Evolutionary conservation across 2,329 filamentous ascomycete species (phyloP), one percentile per base, ranked within the genome.

Genomic region (Colletotrichum salicis): DNA sequence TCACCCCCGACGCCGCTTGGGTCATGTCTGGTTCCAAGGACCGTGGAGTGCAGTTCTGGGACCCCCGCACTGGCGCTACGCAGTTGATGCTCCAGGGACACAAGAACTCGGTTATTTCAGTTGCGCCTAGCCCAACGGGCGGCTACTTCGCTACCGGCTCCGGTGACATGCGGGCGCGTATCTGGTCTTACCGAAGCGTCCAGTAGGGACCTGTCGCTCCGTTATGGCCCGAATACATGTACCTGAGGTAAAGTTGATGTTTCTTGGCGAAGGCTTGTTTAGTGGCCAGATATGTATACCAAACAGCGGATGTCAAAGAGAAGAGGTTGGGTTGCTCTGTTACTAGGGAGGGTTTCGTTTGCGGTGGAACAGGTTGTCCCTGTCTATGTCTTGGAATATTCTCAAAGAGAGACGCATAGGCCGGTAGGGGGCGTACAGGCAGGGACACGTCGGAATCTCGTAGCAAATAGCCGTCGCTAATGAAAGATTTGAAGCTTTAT

Each of bases 71-170:
- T 24, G 96, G 96, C 45, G 92, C 94, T 76, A 97, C 96, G 1
- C 96, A 98, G 84, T 92, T 99, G 81, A 98, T 98, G 96, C 89
- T 99, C 73, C 96, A 98, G 83, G 96, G 96, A 31, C 96, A 99
- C 82, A 98, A 98, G 88, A 98, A 98, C 84, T 97, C 94, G 12
- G 96, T 99, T 77, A 98, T 98, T 78, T 98, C 95, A 3, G 96
- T 99, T 64, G 96, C 96, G 1, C 96, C 96, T 27, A 97, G 95
- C 82, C 96, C 96, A 19, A 91, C 90, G 45, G 95, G 95, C 70
- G 91, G 91, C 74, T 92, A 94, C 80, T 99, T 99, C 80, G 96
- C 96, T 52, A 99, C 96, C 5, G 96, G 96, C 73, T 98, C 95
- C 76, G 96, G 96, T 78, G 96, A 99, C 81, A 97, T 97, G 94